phyloP scores from a whole-genome alignment of 129 eudicot species.

The Glebionis coronaria region DNA sequence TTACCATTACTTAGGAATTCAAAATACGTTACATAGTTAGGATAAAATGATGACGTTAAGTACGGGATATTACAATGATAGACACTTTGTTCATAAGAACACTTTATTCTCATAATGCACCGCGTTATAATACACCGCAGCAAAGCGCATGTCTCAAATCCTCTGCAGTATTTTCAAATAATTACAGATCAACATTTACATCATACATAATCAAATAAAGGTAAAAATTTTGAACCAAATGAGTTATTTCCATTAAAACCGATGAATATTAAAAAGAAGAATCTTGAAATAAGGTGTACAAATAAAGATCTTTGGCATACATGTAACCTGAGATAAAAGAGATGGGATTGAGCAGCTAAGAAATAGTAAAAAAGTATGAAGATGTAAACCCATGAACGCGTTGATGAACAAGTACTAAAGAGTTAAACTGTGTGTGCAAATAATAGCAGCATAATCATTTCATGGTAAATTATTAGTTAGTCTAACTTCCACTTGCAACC shows the following conservation, averaged over 20 bases:
- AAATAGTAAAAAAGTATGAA: too few species aligned
- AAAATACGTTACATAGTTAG: too few species aligned
- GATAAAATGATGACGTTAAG: too few species aligned
- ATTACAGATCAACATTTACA: neutral
- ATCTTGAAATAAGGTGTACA: constrained; percentile 15
- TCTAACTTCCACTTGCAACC: constrained; percentile 33
- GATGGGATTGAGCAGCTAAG: constrained; percentile 45
- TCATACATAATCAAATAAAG: constrained; percentile 2
- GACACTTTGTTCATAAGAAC: too few species aligned
- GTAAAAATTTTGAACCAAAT: neutral
- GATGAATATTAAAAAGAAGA: neutral
- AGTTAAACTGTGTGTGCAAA: constrained; percentile 26
- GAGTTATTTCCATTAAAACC: too few species aligned
- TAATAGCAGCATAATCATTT: constrained; percentile 13
- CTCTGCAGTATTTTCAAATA: constrained; percentile 43
- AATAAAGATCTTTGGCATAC: constrained; percentile 38
- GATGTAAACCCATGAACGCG: too few species aligned
- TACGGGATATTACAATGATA: too few species aligned
- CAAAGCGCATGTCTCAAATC: too few species aligned
- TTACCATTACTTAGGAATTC: too few species aligned
- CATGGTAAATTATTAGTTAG: constrained; percentile 25
- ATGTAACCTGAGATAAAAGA: constrained; percentile 72
- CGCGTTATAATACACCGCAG: too few species aligned
- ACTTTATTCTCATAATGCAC: too few species aligned
- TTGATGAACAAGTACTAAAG: too few species aligned